Evolutionary conservation across 2,329 filamentous ascomycete species (phyloP).

Genomic region (Apiospora malaysiana): DNA sequence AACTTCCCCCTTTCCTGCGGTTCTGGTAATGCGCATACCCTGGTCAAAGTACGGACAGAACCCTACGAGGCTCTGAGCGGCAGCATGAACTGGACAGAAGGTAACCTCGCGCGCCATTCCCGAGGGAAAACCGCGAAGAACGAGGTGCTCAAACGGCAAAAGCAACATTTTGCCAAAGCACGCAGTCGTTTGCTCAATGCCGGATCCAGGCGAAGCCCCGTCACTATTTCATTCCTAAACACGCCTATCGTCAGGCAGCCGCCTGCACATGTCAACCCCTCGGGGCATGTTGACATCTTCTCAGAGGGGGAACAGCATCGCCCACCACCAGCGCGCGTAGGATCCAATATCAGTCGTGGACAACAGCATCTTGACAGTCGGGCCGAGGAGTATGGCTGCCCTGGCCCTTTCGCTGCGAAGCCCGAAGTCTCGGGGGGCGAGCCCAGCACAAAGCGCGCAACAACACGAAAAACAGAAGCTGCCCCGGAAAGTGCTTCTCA

Average conservation of each 20-base stretch:
- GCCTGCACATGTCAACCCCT: slow-evolving; percentile 12
- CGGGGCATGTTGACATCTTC: neutral
- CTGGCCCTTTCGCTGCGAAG: neutral
- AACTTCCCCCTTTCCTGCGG: neutral
- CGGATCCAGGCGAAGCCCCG: slow-evolving; percentile 38
- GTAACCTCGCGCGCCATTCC: slow-evolving; percentile 50
- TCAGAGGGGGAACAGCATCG: neutral
- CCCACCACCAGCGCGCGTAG: neutral
- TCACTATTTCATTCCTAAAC: slow-evolving; percentile 38
- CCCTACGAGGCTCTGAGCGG: neutral
- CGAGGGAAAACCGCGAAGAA: slow-evolving; percentile 41
- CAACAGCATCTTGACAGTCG: neutral
- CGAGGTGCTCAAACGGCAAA: slow-evolving; percentile 46
- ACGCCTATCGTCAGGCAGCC: slow-evolving; percentile 10
- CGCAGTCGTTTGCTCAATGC: slow-evolving; percentile 41
- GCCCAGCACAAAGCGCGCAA: neutral
- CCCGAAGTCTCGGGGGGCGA: neutral
- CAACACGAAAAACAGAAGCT: too few species aligned
- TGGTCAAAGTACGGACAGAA: neutral
- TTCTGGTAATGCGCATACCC: neutral
- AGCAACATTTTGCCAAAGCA: slow-evolving; percentile 53
- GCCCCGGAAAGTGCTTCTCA: neutral
- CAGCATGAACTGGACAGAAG: slow-evolving; percentile 58
- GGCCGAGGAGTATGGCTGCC: neutral
- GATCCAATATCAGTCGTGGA: neutral